Base-by-base conservation (phyloP, 2,329 filamentous ascomycete species). In the Aureobasidium namibiae region DNA sequence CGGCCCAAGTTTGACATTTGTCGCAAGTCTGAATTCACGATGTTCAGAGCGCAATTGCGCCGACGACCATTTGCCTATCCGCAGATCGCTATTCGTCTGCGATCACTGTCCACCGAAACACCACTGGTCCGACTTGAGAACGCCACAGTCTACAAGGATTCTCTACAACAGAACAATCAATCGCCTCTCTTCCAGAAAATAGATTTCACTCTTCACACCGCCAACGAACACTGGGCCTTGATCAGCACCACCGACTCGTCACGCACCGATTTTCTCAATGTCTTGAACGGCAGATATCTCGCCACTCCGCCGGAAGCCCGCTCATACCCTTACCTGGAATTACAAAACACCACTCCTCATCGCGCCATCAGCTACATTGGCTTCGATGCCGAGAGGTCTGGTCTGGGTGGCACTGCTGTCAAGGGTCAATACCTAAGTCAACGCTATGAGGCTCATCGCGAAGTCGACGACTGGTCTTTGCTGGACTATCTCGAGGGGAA, bases 351-450 rank as follows among this genome's bases (percentile, higher is more conserved):
- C 45, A 81, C 77, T 56, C 83, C 88, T 0, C 78, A 78, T 13
- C 79, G 80, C 64, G 90, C 90, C 0, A 87, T 99, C 60, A 86
- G 87, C 65, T 92, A 96, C 76, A 91, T 97, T 10, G 92, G 94
- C 0, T 97, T 97, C 68, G 89, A 90, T 68, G 85, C 84, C 2
- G 88, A 92, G 65, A 80, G 84, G 26, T 80, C 80, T 6, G 74
- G 78, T 50, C 74, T 82, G 14, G 75, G 82, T 6, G 79, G 81
- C 1, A 76, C 76, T n/a, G 78, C 79, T 6, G 80, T 81, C 0
- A 79, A 83, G n/a, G 88, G 88, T 21, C 86, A 90, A 4, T 96
- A 96, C 70, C 76, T 97, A 18, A 91, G 89, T 61, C 91, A 91
- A 16, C 81, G 94, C 39, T 99, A 97, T 71, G 94, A 99, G 77